A percentile compares a stretch with the other conserved stretches of the same genome.
These are phyloP conservation scores for Helichrysum umbraculigerum DNA, from an alignment of 129 eudicot species.

Conservation along the genomic window DNA sequence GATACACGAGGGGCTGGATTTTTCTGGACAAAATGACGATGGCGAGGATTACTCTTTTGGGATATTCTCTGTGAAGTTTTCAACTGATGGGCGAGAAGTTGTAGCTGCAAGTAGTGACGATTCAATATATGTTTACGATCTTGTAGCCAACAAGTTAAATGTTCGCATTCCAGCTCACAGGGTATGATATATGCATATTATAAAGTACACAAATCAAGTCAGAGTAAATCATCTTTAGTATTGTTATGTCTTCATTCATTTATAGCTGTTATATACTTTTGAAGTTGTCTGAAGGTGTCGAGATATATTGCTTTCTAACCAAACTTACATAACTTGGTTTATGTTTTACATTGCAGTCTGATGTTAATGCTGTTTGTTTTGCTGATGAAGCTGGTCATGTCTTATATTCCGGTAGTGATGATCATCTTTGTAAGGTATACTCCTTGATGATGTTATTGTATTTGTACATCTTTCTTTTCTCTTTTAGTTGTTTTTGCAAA, in stretches of 20 bases:
- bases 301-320: background rate
- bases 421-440: slow-evolving; percentile 72
- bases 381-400: slow-evolving; percentile 87
- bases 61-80: slow-evolving; percentile 84
- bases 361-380: slow-evolving; percentile 86
- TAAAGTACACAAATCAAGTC: background rate
- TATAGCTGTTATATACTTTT: background rate
- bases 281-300: background rate
- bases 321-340: slow-evolving; percentile 16
- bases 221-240: background rate
- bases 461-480: background rate
- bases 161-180: slow-evolving; percentile 68
- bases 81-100: slow-evolving; percentile 88
- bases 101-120: slow-evolving; percentile 81
- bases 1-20: slow-evolving; percentile 84
- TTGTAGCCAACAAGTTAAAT: slow-evolving; percentile 58
- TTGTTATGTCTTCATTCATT: background rate
- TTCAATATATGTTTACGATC: slow-evolving; percentile 82
- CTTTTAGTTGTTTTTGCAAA: background rate
- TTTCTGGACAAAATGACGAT: slow-evolving; percentile 48
- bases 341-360: slow-evolving; percentile 56
- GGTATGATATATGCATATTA: slow-evolving; percentile 42
- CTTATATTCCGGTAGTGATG: slow-evolving; percentile 88
- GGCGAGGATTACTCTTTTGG: slow-evolving; percentile 61
- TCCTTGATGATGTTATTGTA: background rate